Conservation (phyloP, 1,139 yeast species). For the Entelexis paramagnoliae region DNA sequence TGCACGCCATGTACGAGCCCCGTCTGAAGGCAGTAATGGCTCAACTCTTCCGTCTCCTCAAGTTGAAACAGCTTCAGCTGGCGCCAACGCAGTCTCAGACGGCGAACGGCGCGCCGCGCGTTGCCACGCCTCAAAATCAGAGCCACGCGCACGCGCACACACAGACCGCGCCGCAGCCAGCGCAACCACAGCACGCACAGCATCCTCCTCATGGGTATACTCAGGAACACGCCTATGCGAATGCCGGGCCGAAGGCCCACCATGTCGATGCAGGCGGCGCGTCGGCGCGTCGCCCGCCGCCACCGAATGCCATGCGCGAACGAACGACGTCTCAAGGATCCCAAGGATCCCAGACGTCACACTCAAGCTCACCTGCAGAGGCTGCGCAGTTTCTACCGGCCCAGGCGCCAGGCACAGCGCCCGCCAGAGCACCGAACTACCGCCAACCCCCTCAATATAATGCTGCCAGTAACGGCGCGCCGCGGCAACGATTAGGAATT, state of each 20-base stretch:
- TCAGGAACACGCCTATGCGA: background rate
- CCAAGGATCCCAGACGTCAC: background rate
- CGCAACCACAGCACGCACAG: background rate
- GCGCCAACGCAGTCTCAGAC: background rate
- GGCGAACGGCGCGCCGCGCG: background rate
- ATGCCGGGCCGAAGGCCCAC: background rate
- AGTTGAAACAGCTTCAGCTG: conserved; percentile 30
- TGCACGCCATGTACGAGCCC: conserved; percentile 71
- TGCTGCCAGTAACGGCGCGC: background rate
- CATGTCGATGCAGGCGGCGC: background rate
- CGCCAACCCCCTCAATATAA: background rate
- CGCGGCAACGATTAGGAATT: conserved; percentile 19
- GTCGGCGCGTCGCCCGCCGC: background rate
- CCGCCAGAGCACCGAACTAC: background rate
- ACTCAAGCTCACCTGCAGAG: background rate
- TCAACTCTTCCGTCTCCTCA: conserved; percentile 65
- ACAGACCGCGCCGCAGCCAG: background rate
- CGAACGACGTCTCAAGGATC: background rate
- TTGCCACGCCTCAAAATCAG: background rate
- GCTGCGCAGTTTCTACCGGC: background rate
- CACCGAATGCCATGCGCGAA: conserved; percentile 12
- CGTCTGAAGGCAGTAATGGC: conserved; percentile 80
- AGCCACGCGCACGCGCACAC: background rate
- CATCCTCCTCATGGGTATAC: background rate
- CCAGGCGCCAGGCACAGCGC: background rate